Conservation (phyloP, 2,329 filamentous ascomycete species). For the Aspergillus alliaceus region DNA sequence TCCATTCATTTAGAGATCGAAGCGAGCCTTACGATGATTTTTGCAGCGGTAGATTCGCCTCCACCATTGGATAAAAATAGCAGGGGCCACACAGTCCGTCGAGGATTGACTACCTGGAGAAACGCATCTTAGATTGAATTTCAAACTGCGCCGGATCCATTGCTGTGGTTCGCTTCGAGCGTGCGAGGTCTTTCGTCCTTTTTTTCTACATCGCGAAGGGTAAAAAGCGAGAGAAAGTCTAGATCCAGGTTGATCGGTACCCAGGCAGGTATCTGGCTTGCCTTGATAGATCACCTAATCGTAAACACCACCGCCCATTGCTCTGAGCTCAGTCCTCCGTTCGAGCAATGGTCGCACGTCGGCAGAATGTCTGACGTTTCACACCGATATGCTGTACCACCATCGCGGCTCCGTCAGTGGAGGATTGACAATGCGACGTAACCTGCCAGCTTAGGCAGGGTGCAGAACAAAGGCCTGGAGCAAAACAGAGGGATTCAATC, state of each 20-base stretch:
- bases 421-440: not conserved
- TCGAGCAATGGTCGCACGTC: not conserved
- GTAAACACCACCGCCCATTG: not conserved
- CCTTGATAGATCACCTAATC: not conserved
- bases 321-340: not conserved
- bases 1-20: not conserved
- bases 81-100: not conserved
- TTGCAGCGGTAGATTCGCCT: conserved; percentile 1
- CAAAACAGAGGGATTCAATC: not conserved
- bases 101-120: not conserved
- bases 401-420: not conserved
- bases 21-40: not conserved
- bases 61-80: conserved; percentile 4
- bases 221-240: not conserved
- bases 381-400: not conserved
- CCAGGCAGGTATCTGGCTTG: not conserved
- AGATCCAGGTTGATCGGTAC: not conserved
- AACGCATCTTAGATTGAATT: not conserved
- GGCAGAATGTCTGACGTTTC: not conserved
- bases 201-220: not conserved
- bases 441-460: not conserved
- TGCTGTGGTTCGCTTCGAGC: not conserved
- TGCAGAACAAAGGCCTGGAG: not conserved
- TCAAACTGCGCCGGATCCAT: conserved; percentile 2
- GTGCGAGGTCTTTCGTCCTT: not conserved